Conservation (phyloP, 441 rosid species). For the Biscutella auriculata region DNA sequence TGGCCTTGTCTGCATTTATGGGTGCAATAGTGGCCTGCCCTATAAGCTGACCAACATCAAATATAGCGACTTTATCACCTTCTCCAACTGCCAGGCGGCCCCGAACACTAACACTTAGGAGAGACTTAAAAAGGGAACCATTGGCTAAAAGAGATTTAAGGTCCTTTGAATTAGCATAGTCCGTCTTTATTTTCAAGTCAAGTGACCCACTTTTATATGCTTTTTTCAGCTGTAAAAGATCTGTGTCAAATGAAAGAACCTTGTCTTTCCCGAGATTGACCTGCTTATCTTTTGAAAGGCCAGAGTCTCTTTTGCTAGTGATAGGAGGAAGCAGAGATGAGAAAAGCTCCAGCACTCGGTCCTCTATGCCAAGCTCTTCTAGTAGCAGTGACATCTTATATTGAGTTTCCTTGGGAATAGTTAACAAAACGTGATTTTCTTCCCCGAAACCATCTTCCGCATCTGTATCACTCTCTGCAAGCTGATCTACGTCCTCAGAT, state of each 20-base stretch:
- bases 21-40: slow-evolving; percentile 94
- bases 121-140: slow-evolving; percentile 94
- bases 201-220: slow-evolving; percentile 97
- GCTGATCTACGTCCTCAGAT: slow-evolving; percentile 79
- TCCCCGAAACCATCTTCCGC: slow-evolving; percentile 61
- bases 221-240: slow-evolving; percentile 91
- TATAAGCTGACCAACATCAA: slow-evolving; percentile 92
- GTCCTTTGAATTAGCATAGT: slow-evolving; percentile 96
- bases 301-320: slow-evolving; percentile 67
- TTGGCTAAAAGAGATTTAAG: slow-evolving; percentile 80
- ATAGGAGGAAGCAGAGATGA: slow-evolving; percentile 68
- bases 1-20: slow-evolving; percentile 93
- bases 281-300: slow-evolving; percentile 65
- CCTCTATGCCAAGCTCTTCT: slow-evolving; percentile 82
- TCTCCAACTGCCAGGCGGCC: slow-evolving; percentile 99
- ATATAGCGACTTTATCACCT: slow-evolving; percentile 99
- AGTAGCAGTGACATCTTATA: slow-evolving; percentile 56
- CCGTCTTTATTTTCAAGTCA: slow-evolving; percentile 97
- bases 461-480: slow-evolving; percentile 92
- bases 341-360: slow-evolving; percentile 68
- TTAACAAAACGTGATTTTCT: slow-evolving; percentile 48
- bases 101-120: slow-evolving; percentile 90
- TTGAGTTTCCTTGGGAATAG: slow-evolving; percentile 71
- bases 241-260: slow-evolving; percentile 70
- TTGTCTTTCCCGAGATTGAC: slow-evolving; percentile 69